Evolutionary conservation across 495 filamentous ascomycete species (phyloP).

Genomic region (Stereocaulon alpinum): DNA sequence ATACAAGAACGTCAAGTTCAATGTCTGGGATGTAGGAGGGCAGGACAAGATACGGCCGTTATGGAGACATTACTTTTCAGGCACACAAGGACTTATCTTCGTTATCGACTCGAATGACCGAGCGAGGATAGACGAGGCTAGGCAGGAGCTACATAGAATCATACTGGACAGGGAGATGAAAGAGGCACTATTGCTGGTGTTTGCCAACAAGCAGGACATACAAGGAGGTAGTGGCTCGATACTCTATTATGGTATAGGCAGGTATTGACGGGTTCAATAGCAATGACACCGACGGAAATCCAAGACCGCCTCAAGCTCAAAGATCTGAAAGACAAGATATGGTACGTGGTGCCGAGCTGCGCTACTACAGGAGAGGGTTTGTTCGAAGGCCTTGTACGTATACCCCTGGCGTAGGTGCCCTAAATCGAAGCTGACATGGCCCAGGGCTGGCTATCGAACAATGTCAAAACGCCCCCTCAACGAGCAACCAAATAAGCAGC

Average conservation of each 20-base stretch:
- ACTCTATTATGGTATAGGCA: not conserved
- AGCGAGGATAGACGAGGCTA: slow-evolving; percentile 78
- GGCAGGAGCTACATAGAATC: slow-evolving; percentile 82
- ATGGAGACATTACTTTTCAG: slow-evolving; percentile 99
- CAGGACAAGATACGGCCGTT: slow-evolving; percentile 99
- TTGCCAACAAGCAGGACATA: slow-evolving; percentile 98
- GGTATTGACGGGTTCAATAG: slow-evolving; percentile 32
- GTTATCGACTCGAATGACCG: slow-evolving; percentile 90
- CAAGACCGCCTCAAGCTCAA: slow-evolving; percentile 75
- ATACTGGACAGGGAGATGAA: slow-evolving; percentile 98
- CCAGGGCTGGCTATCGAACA: slow-evolving; percentile 84
- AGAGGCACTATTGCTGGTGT: slow-evolving; percentile 84
- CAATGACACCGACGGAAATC: slow-evolving; percentile 78
- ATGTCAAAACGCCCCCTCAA: slow-evolving; percentile 66
- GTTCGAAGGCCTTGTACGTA: slow-evolving; percentile 79
- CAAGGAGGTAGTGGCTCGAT: slow-evolving; percentile 52
- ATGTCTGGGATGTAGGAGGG: slow-evolving; percentile 99
- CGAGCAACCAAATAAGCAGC: slow-evolving; percentile 12
- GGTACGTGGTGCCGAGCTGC: slow-evolving; percentile 93
- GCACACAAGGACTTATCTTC: slow-evolving; percentile 95
- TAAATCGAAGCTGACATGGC: not conserved
- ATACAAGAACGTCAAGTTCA: slow-evolving; percentile 99
- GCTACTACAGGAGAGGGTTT: slow-evolving; percentile 90
- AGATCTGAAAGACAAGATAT: slow-evolving; percentile 82
- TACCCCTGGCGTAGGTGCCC: not conserved